Conservation (phyloP, 768 basidiomycete genomes). For the Amanita molliuscula region DNA sequence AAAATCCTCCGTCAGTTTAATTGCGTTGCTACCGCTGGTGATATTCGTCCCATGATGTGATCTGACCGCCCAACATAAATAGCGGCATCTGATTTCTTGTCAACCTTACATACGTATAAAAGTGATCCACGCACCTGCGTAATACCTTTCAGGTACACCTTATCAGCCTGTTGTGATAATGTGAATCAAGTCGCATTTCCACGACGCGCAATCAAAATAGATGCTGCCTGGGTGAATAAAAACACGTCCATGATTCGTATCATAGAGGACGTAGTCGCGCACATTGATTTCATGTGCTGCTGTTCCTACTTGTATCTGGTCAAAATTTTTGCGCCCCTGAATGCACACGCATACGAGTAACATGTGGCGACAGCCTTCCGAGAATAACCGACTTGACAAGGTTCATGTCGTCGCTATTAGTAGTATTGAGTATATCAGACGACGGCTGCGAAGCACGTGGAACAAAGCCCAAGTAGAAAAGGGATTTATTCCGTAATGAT, state of each 20-base stretch:
- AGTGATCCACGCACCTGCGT: slow-evolving; percentile 53
- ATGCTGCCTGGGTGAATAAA: slow-evolving; percentile 81
- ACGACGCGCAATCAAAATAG: slow-evolving; percentile 59
- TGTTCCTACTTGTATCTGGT: slow-evolving; percentile 75
- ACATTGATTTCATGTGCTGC: slow-evolving; percentile 79
- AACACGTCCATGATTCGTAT: slow-evolving; percentile 53
- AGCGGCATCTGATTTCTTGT: slow-evolving; percentile 53
- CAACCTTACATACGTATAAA: background rate
- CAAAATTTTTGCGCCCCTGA: slow-evolving; percentile 69
- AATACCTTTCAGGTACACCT: slow-evolving; percentile 79
- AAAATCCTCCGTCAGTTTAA: slow-evolving; percentile 67
- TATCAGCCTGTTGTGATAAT: slow-evolving; percentile 80
- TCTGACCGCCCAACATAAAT: slow-evolving; percentile 85
- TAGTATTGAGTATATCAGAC: slow-evolving; percentile 46
- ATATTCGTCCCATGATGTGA: slow-evolving; percentile 73
- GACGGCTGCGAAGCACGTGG: slow-evolving; percentile 33
- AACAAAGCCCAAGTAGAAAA: slow-evolving; percentile 63
- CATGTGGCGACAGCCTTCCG: slow-evolving; percentile 80
- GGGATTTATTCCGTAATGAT: slow-evolving; percentile 68
- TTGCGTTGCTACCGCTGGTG: slow-evolving; percentile 35
- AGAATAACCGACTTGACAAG: slow-evolving; percentile 79
- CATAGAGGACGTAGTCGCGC: slow-evolving; percentile 75
- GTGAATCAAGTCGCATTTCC: slow-evolving; percentile 75
- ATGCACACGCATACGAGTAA: slow-evolving; percentile 70
- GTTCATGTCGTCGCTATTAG: slow-evolving; percentile 55